Conservation (phyloP, 805 yeast species). For the Candida succiphila region DNA sequence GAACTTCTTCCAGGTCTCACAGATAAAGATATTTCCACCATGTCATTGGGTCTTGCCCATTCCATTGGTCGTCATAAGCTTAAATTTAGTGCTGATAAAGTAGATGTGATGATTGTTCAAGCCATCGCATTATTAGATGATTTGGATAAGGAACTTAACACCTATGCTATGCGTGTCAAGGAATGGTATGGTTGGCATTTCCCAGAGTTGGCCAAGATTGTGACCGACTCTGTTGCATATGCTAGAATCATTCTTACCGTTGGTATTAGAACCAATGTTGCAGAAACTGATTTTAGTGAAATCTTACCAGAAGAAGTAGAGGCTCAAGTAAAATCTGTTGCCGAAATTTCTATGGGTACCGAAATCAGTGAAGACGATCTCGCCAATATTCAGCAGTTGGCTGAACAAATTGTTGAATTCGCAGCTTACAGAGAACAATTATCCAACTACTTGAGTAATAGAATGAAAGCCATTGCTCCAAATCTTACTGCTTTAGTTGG, state of each 20-base stretch:
- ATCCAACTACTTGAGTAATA: conserved; percentile 78
- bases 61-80: conserved; percentile 97
- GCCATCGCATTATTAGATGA: conserved; percentile 96
- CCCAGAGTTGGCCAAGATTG: conserved; percentile 97
- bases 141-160: conserved; percentile 93
- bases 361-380: conserved; percentile 91
- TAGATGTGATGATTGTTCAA: conserved; percentile 98
- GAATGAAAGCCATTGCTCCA: conserved; percentile 99
- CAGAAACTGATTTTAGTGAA: conserved; percentile 82
- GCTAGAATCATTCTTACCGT: conserved; percentile 88
- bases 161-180: conserved; percentile 97
- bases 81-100: conserved; percentile 96
- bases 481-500: conserved; percentile 93
- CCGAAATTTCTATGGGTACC: conserved; percentile 99
- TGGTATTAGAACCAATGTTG: conserved; percentile 90
- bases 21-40: conserved; percentile 76
- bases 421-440: conserved; percentile 95
- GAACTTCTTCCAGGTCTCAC: conserved; percentile 89
- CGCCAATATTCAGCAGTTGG: conserved; percentile 79
- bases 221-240: conserved; percentile 90
- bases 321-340: conserved; percentile 87
- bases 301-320: conserved; percentile 91
- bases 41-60: conserved; percentile 98
- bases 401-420: conserved; percentile 93
- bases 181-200: conserved; percentile 99